Percentiles rank a stretch among this genome's conserved stretches.
These are phyloP conservation scores for Zoysia pacifica DNA, from an alignment of 176 grass and related monocot species.

Conservation along the genomic window DNA sequence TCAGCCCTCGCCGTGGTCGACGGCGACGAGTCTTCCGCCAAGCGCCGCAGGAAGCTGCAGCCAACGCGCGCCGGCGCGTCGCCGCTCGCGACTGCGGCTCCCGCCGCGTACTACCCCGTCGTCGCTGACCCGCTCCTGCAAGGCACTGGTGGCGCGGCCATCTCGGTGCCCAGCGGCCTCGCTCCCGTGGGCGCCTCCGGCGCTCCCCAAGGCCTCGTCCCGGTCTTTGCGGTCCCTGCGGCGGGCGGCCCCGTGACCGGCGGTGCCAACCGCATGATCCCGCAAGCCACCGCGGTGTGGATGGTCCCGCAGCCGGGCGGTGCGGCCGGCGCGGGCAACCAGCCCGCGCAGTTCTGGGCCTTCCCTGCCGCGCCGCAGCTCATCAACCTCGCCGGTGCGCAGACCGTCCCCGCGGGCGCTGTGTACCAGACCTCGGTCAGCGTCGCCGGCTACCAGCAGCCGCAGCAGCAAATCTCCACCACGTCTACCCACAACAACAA, in stretches of 20 bases:
- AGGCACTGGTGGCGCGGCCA: conserved; percentile 42
- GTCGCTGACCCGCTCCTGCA: conserved; percentile 75
- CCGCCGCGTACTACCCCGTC: conserved; percentile 68
- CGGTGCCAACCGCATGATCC: conserved; percentile 53
- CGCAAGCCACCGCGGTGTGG: conserved; percentile 78
- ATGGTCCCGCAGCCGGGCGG: conserved; percentile 67
- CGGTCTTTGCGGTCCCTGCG: conserved; percentile 65
- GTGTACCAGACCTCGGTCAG: conserved; percentile 38
- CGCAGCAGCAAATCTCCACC: conserved; percentile 32
- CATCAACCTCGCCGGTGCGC: conserved; percentile 64
- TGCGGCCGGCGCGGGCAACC: conserved; percentile 15
- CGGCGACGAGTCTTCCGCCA: conserved; percentile 49
- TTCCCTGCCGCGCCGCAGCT: conserved; percentile 71
- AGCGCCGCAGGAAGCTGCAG: conserved; percentile 90
- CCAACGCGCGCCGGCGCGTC: conserved; percentile 54
- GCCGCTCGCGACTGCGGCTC: conserved; percentile 19
- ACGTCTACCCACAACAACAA: conserved; percentile 33
- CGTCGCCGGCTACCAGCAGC: conserved; percentile 47
- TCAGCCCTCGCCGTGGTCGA: conserved; percentile 34
- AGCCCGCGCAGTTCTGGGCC: conserved; percentile 70
- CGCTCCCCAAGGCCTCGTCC: conserved; percentile 58
- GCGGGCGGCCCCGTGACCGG: conserved; percentile 6
- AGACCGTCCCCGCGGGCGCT: conserved; percentile 30
- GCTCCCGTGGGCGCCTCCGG: conserved; percentile 52
- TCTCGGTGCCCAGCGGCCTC: conserved; percentile 75